Percentiles rank a stretch among this genome's conserved stretches.
Evolutionary conservation across 208 protist genomes (phyloP).

Genomic region (Leishmania guyanensis): DNA sequence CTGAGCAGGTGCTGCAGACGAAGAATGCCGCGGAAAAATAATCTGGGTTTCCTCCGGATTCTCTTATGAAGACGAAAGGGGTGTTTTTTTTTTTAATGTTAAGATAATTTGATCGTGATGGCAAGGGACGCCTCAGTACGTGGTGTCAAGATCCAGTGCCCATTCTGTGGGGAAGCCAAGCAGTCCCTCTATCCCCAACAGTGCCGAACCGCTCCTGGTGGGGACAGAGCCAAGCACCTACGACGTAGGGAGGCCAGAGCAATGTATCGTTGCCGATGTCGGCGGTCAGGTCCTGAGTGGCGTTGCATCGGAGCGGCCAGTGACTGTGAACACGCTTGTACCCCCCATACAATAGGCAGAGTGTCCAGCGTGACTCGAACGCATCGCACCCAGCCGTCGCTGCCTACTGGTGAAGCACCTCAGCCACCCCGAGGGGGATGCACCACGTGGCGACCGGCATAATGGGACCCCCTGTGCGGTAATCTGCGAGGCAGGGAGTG

Average conservation of each 20-base stretch:
- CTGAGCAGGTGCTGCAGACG: slow-evolving; percentile 93
- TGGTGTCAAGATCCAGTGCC: neutral
- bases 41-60: neutral
- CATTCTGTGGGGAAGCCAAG: neutral
- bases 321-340: neutral
- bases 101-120: neutral
- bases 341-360: neutral
- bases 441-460: neutral
- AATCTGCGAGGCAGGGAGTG: neutral
- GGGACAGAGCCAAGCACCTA: neutral
- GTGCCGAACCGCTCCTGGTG: neutral
- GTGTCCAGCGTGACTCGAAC: neutral
- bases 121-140: neutral
- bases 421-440: neutral
- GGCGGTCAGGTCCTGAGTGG: too few species aligned
- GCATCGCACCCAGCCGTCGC: neutral
- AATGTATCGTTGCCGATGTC: neutral
- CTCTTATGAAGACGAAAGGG: neutral
- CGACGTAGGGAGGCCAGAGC: too few species aligned
- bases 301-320: too few species aligned
- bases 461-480: neutral
- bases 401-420: neutral
- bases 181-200: neutral
- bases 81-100: slow-evolving; percentile 12
- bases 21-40: slow-evolving; percentile 92